Evolutionary conservation across 2,329 filamentous ascomycete species (phyloP), one percentile per base, ranked within the genome.

Genomic region (Colletotrichum ledebouriae): DNA sequence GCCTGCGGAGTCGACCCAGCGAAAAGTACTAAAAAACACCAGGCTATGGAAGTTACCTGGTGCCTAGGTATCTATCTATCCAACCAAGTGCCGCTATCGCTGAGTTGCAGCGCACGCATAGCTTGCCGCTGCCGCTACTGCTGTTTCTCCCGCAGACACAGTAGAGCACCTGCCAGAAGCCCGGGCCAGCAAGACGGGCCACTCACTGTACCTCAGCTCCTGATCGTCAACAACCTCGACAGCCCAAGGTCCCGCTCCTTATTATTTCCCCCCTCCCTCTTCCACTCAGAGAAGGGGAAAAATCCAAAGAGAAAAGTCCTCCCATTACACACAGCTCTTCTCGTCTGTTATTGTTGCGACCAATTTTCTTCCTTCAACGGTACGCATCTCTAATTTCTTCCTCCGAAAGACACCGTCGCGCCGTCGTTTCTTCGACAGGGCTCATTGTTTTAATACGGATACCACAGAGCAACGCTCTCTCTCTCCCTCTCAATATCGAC

Each of bases 211-310:
- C 20, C 34, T 13, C 13, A n/a, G 41, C 37, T 42, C 44, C 13
- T 44, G 50, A 63, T 67, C 63, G 63, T 67, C 59, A 67, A 63
- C 42, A 57, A 67, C 63, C 50, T 67, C 63, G 52, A 25, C 59
- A 33, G 25, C 13, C 52, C 52, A 20, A 63, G 39, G 63, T 67
- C 59, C 59, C 59, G 59, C 63, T 63, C 59, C 50, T 44, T 55
- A 42, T 50, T 47, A 42, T 42, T 49, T 49, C 29, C 17, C 25
- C 33, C 15, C 49, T 34, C 49, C 39, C 41, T 57, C 47, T 55
- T 34, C 42, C 53, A 64, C 55, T 55, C 50, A 12, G 44, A 49
- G 39, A 39, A 49, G 17, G 39, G 7, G 34, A 15, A 49, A 39
- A 42, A 25, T 1, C 33, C 47, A 47, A 42, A 44, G 47, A 50